These are phyloP conservation scores for Pseudocercospora pini-densiflorae DNA, from an alignment of 2,329 filamentous ascomycete species.

Conservation along the genomic window DNA sequence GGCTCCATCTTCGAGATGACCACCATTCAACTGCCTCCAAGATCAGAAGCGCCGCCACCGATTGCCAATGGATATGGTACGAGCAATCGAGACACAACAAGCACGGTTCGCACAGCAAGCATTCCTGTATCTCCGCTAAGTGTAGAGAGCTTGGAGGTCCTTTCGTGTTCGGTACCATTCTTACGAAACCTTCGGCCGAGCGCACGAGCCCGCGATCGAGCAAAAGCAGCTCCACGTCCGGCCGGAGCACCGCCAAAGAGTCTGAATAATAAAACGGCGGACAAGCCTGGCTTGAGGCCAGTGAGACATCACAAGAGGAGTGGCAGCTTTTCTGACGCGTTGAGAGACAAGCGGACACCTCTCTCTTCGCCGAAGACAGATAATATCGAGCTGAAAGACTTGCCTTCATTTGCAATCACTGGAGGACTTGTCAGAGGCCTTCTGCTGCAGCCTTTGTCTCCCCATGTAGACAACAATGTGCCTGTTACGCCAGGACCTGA, in stretches of 20 bases:
- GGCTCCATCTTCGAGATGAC: slow-evolving; percentile 32
- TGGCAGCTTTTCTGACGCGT: slow-evolving; percentile 83
- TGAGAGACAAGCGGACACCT: slow-evolving; percentile 68
- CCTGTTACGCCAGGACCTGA: slow-evolving; percentile 53
- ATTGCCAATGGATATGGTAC: slow-evolving; percentile 18
- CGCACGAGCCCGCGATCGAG: slow-evolving; percentile 24
- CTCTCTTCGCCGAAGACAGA: slow-evolving; percentile 54
- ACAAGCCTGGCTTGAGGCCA: slow-evolving; percentile 20
- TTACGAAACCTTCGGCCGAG: slow-evolving; percentile 32
- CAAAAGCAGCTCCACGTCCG: slow-evolving; percentile 17
- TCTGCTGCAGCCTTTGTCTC: slow-evolving; percentile 78
- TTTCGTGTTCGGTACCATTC: slow-evolving; percentile 64
- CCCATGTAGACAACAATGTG: slow-evolving; percentile 68
- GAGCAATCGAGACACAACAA: slow-evolving; percentile 23
- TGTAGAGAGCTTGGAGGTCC: slow-evolving; percentile 59
- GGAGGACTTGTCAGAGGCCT: slow-evolving; percentile 88
- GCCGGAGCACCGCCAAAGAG: slow-evolving; percentile 11
- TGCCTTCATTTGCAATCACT: slow-evolving; percentile 69
- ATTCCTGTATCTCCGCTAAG: slow-evolving; percentile 52
- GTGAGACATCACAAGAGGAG: slow-evolving; percentile 75
- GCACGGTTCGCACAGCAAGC: slow-evolving; percentile 35
- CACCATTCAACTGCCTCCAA: slow-evolving; percentile 28
- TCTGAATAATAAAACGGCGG: slow-evolving; percentile 15
- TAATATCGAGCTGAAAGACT: slow-evolving; percentile 39
- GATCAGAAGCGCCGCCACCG: slow-evolving; percentile 11